phyloP scores from a whole-genome alignment of 805 yeast genomes.

The Komagataella populi region DNA sequence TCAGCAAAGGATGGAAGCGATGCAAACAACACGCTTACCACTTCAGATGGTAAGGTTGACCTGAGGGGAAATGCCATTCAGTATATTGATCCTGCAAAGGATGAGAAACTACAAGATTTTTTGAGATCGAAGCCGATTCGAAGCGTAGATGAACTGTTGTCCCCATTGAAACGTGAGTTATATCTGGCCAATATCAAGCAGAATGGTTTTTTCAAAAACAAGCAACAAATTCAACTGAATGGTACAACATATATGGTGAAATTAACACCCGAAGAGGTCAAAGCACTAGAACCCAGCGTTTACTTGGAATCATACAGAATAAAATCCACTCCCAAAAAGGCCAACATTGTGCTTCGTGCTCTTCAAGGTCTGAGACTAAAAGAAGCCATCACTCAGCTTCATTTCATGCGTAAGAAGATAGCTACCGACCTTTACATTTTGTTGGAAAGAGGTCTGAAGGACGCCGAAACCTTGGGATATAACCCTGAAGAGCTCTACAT shows the following conservation, averaged over 20 bases:
- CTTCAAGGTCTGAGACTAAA: constrained; percentile 58
- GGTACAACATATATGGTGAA: constrained; percentile 41
- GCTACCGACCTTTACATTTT: constrained; percentile 68
- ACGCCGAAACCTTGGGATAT: constrained; percentile 48
- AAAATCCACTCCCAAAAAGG: constrained; percentile 81
- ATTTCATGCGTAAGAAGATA: constrained; percentile 70
- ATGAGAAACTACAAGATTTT: constrained; percentile 29
- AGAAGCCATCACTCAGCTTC: constrained; percentile 84
- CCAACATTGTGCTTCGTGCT: constrained; percentile 66
- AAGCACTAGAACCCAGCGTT: constrained; percentile 78
- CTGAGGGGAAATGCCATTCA: constrained; percentile 3
- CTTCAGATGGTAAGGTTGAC: neutral
- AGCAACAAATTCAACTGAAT: constrained; percentile 30
- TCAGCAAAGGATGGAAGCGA: neutral
- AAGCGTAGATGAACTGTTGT: constrained; percentile 40
- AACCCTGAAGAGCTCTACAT: constrained; percentile 53
- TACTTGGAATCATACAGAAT: constrained; percentile 69
- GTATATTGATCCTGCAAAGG: constrained; percentile 16
- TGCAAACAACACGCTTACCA: neutral
- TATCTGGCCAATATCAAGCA: constrained; percentile 45
- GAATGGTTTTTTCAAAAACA: constrained; percentile 60
- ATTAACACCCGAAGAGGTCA: constrained; percentile 53
- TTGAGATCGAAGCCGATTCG: constrained; percentile 36
- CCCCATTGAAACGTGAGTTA: constrained; percentile 59
- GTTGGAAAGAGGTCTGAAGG: constrained; percentile 57